Percentiles rank a stretch among this genome's conserved stretches.
Evolutionary conservation across 371 early-diverging fungal genomes (phyloP).

Genomic region (Smittium mucronatum): DNA sequence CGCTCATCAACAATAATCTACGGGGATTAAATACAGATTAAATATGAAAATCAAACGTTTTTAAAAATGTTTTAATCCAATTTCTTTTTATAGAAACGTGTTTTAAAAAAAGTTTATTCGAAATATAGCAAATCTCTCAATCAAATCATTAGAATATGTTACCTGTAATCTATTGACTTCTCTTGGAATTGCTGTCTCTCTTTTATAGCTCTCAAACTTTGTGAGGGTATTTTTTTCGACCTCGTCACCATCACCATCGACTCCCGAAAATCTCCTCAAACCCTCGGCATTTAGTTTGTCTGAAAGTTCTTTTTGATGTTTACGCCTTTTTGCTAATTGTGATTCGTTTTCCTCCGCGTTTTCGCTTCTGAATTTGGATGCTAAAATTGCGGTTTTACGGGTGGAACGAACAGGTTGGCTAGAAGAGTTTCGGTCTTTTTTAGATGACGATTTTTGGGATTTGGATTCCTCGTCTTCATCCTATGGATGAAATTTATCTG

Average conservation of each 20-base stretch:
- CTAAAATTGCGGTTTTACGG: conserved; percentile 60
- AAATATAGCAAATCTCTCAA: too few relatives aligned
- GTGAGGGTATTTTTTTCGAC: conserved; percentile 59
- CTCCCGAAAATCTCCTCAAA: conserved; percentile 50
- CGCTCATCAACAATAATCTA: conserved; percentile 85
- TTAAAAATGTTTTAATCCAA: too few relatives aligned
- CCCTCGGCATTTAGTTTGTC: conserved; percentile 63
- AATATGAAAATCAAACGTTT: neutral
- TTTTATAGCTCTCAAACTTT: conserved; percentile 87
- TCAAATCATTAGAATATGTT: neutral
- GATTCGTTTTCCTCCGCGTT: conserved; percentile 55
- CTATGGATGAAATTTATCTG: conserved; percentile 31
- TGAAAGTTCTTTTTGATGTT: conserved; percentile 80
- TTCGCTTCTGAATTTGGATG: conserved; percentile 77
- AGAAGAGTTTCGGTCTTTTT: conserved; percentile 12
- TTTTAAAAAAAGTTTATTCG: too few relatives aligned
- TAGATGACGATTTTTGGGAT: conserved; percentile 21
- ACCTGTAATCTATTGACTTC: conserved; percentile 18
- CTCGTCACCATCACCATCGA: conserved; percentile 44
- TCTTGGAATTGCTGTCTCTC: conserved; percentile 68
- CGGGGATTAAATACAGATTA: neutral
- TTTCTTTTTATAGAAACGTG: too few relatives aligned
- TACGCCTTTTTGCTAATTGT: conserved; percentile 57
- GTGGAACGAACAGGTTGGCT: conserved; percentile 11
- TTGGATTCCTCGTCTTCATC: conserved; percentile 38